A percentile compares a stretch with the other conserved stretches of the same genome.
Evolutionary conservation across 2,329 filamentous ascomycete species (phyloP).

Genomic region (Penicillium rolfsii): DNA sequence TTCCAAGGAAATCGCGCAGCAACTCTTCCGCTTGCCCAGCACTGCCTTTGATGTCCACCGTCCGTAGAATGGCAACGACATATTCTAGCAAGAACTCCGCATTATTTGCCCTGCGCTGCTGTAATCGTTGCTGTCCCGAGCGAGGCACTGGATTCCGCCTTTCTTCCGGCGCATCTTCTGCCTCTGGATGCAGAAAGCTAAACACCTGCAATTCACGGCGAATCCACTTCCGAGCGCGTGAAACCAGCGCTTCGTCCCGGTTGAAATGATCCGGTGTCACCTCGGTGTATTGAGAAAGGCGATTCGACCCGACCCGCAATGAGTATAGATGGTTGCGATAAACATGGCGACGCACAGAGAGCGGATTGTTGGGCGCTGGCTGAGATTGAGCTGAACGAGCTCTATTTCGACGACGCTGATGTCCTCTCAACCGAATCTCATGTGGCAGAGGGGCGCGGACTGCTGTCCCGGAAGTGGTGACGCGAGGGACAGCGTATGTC

Average conservation of each 20-base stretch:
- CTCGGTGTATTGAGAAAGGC: constrained; percentile 73
- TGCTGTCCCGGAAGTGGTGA: constrained; percentile 20
- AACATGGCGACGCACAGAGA: constrained; percentile 68
- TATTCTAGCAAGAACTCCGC: constrained; percentile 86
- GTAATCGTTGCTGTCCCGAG: constrained; percentile 38
- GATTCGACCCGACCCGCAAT: constrained; percentile 80
- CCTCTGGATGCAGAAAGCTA: constrained; percentile 63
- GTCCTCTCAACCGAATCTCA: constrained; percentile 12
- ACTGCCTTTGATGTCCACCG: constrained; percentile 77
- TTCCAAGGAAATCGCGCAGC: constrained; percentile 75
- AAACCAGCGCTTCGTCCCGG: constrained; percentile 67
- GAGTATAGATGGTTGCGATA: constrained; percentile 76
- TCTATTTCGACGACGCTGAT: constrained; percentile 25
- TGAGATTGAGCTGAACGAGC: constrained; percentile 30
- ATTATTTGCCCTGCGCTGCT: constrained; percentile 63
- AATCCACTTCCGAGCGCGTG: constrained; percentile 78
- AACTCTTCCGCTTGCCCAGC: constrained; percentile 78
- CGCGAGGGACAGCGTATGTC: constrained; percentile 58
- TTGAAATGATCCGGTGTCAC: constrained; percentile 70
- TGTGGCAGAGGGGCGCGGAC: constrained; percentile 5
- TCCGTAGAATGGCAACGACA: constrained; percentile 79
- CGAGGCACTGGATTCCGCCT: constrained; percentile 23
- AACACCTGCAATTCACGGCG: constrained; percentile 85
- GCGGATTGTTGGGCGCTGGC: constrained; percentile 46
- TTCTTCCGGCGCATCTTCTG: constrained; percentile 24